phyloP scores from a whole-genome alignment of 768 basidiomycete genomes.

The Agrocybe chaxingu region DNA sequence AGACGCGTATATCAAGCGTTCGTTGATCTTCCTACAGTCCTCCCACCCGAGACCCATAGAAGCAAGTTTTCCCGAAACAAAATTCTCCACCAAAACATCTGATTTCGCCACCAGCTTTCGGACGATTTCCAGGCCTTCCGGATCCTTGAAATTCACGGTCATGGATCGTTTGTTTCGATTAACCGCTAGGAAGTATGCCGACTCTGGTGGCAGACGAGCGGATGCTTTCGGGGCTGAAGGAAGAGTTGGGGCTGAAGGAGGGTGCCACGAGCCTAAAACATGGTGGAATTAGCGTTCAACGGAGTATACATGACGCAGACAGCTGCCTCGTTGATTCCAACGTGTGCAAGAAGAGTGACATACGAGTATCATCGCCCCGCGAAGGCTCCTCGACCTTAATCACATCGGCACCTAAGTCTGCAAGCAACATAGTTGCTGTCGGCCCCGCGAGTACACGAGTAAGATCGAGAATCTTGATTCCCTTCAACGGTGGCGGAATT shows the following conservation, averaged over 20 bases:
- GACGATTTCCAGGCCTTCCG: slow-evolving; percentile 74
- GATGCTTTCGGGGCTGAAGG: slow-evolving; percentile 48
- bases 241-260: slow-evolving; percentile 53
- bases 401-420: slow-evolving; percentile 89
- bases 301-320: too few relatives aligned
- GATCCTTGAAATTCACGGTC: slow-evolving; percentile 83
- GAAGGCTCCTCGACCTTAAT: slow-evolving; percentile 85
- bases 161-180: slow-evolving; percentile 91
- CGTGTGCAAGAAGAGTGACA: slow-evolving; percentile 17
- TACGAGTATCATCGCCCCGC: slow-evolving; percentile 88
- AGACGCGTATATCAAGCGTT: slow-evolving; percentile 80
- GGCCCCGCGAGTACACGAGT: slow-evolving; percentile 92
- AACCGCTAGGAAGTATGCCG: slow-evolving; percentile 86
- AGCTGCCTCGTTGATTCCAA: not conserved
- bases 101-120: slow-evolving; percentile 66
- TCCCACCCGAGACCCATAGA: slow-evolving; percentile 86
- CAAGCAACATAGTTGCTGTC: slow-evolving; percentile 90
- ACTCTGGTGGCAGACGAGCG: slow-evolving; percentile 77
- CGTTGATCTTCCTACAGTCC: slow-evolving; percentile 74
- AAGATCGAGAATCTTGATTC: slow-evolving; percentile 82
- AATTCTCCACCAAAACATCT: slow-evolving; percentile 91
- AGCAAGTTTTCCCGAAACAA: slow-evolving; percentile 79
- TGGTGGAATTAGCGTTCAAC: too few relatives aligned
- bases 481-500: slow-evolving; percentile 76
- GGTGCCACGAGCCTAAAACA: slow-evolving; percentile 57